Evolutionary conservation across 805 yeast genomes (phyloP), one percentile per base, ranked within the genome.

Genomic region (Teunomyces pallodes): DNA sequence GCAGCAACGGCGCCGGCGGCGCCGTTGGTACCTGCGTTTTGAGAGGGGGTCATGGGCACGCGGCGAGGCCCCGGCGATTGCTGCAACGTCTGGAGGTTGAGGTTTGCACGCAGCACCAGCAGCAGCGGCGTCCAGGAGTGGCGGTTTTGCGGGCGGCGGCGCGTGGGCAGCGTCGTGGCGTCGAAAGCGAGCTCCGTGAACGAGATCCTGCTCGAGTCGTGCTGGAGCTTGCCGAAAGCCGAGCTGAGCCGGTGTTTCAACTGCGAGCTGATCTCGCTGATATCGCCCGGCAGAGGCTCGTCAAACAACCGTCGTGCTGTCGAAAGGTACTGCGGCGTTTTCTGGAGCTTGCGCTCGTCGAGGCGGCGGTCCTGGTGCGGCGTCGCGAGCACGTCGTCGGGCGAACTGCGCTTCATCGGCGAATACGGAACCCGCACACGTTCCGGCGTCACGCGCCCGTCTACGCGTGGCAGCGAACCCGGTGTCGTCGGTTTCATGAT

Each of bases 181-280:
- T 55, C 59, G 35, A 52, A 54, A 16, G 67, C 54, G 26, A 66
- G 53, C 46, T 66, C 71, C 2, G 72, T 59, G 42, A 70, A 71
- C 29, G 64, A 58, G 38, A 67, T 52, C 40, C 56, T 54, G 14
- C 58, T 31, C 35, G 59, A 59, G 20, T 54, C 57, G 42, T 59
- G 62, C 54, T 72, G 74, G 42, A 73, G 52, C 50, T 72, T 66
- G 3, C 72, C 76, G 33, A 72, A 57, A 7, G 78, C 78, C 51
- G 67, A 67, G 45, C 69, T 68, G 36, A 73, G 57, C 51, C 60
- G 61, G 46, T 58, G 66, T 47, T 69, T 70, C 39, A 73, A 56
- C 52, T 70, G 74, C 26, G 63, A 50, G 50, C 74, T 70, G 42
- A 73, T 73, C 46, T 69, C 75, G 32, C 57, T 61, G 36, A 51